These are phyloP conservation scores for Monosporascus sp. DNA, from an alignment of 2,329 filamentous ascomycete genomes.

Conservation along the genomic window DNA sequence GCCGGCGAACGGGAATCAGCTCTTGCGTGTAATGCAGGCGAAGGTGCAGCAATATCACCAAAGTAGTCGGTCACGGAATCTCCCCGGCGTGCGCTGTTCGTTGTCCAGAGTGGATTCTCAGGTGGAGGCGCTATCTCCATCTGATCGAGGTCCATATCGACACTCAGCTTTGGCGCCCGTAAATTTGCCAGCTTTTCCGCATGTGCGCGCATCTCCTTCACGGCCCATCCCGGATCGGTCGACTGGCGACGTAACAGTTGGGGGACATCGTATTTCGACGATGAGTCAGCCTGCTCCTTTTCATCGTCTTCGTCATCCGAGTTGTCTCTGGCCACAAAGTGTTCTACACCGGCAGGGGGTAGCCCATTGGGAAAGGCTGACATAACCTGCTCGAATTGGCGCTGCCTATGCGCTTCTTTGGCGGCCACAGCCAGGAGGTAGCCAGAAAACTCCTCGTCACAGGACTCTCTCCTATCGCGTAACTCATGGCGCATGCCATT, in stretches of 20 bases:
- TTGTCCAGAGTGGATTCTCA: constrained; percentile 26
- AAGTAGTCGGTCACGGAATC: constrained; percentile 19
- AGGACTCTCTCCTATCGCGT: constrained; percentile 56
- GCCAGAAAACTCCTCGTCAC: constrained; percentile 70
- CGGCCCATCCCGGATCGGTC: constrained; percentile 66
- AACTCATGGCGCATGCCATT: constrained; percentile 33
- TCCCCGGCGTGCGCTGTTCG: constrained; percentile 13
- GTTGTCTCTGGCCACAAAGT: constrained; percentile 64
- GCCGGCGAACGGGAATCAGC: constrained; percentile 13
- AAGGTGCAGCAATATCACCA: constrained; percentile 9
- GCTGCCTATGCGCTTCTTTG: constrained; percentile 71
- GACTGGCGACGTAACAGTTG: constrained; percentile 50
- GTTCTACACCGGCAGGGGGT: constrained; percentile 64
- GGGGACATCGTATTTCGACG: constrained; percentile 31
- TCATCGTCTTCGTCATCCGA: constrained; percentile 48
- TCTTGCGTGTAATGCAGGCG: constrained; percentile 17
- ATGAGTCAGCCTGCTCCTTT: constrained; percentile 32
- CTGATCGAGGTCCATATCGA: constrained; percentile 28
- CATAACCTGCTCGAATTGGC: constrained; percentile 67
- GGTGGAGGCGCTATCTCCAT: constrained; percentile 26
- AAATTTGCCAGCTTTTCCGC: constrained; percentile 59
- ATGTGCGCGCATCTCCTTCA: constrained; percentile 76
- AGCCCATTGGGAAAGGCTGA: constrained; percentile 70
- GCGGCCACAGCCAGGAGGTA: constrained; percentile 78
- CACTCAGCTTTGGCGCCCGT: constrained; percentile 32